Base-by-base conservation (phyloP, 768 basidiomycete species). In the Termitomyces sp. region DNA sequence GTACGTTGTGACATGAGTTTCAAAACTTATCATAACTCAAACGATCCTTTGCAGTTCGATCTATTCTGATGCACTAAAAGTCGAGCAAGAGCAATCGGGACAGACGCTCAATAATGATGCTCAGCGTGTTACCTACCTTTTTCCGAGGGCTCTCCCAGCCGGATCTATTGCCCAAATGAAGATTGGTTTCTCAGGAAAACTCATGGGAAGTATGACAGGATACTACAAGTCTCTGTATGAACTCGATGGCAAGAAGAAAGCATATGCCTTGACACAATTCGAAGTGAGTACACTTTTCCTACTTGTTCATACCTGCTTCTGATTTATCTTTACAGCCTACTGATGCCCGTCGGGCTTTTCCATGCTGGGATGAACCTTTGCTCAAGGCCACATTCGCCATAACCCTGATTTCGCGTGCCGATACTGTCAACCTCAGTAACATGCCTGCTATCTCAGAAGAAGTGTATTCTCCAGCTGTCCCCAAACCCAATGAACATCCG, bases 291-390 rank as follows among this genome's bases (percentile, higher is more conserved):
- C 9, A 47, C 12, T 48, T 45, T 45, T 51, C 31, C 31, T 15
- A 38, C 26, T 51, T 5, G 26, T 47, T 40, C n/a, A 30, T 41
- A 52, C n/a, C 43, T 1, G 54, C 19, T 46, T 28, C 28, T 55
- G 59, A 50, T 50, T 52, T 42, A 43, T 33, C 45, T 45, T 40
- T 33, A 35, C 61, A 96, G 87, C 86, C 94, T 40, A 96, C 91
- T 41, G 86, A 86, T 57, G 94, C 95, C 9, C 77, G 94, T 50
- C 79, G 83, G 42, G 83, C 87, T 6, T 90, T 92, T 69, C 91
- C 91, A 28, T 91, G 87, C 74, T 96, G 91, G 91, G 95, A 97
- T 67, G 94, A 97, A 67, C 96, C 95, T 15, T 77, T 83, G 38
- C 77, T 95, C 62, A 98, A 98, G 70, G 88, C 94, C 0, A 93